Evolutionary conservation across 371 early-diverging fungal species (phyloP).

Genomic region (Saksenaea vasiformis): DNA sequence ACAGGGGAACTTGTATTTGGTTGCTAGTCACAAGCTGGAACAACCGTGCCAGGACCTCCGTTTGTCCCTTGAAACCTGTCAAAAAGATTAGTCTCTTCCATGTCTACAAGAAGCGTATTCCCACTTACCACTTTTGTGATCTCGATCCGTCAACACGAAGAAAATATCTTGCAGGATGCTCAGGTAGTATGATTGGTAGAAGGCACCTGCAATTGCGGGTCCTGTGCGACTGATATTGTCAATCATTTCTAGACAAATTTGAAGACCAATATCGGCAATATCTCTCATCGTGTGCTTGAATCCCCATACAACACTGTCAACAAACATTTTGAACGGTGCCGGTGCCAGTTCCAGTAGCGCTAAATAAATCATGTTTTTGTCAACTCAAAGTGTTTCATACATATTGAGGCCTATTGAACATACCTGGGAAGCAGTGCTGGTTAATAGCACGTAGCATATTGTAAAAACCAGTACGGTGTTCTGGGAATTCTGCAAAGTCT

Average conservation of each 20-base stretch:
- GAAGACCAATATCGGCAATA: conserved; percentile 91
- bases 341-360: conserved; percentile 83
- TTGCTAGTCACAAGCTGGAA: conserved; percentile 83
- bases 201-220: conserved; percentile 76
- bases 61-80: conserved; percentile 83
- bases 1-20: conserved; percentile 82
- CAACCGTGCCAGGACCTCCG: conserved; percentile 85
- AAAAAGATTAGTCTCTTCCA: not conserved
- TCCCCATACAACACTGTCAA: conserved; percentile 96
- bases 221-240: conserved; percentile 77
- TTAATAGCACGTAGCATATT: conserved; percentile 88
- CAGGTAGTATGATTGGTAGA: conserved; percentile 89
- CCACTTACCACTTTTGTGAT: conserved; percentile 92
- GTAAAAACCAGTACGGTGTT: conserved; percentile 94
- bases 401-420: conserved; percentile 2
- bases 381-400: not conserved
- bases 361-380: conserved; percentile 12
- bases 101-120: not conserved
- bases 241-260: conserved; percentile 84
- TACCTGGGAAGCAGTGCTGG: conserved; percentile 84
- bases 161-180: conserved; percentile 93
- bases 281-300: conserved; percentile 99
- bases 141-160: conserved; percentile 94
- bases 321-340: conserved; percentile 85
- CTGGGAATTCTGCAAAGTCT: conserved; percentile 96